These are phyloP conservation scores for Prunus mira DNA, from an alignment of 306 rosid genomes.

Conservation along the genomic window DNA sequence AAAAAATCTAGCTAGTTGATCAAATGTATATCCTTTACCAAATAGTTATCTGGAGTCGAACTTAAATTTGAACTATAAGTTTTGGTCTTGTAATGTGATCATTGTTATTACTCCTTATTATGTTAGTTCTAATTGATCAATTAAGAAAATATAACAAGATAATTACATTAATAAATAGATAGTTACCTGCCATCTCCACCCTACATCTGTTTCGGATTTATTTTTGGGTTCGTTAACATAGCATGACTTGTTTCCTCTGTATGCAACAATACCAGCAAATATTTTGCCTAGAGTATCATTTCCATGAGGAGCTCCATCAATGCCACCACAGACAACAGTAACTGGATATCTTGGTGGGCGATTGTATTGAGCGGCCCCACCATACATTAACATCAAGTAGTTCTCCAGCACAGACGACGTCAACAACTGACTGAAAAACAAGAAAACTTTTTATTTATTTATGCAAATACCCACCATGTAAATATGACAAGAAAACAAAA, in stretches of 20 bases:
- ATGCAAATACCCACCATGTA: background rate
- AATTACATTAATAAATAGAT: background rate
- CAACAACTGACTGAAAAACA: conserved; percentile 38
- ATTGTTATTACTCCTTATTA: background rate
- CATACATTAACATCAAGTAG: conserved; percentile 20
- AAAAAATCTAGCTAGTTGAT: background rate
- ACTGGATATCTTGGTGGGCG: conserved; percentile 57
- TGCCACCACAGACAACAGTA: conserved; percentile 46
- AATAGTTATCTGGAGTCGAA: too few relatives aligned
- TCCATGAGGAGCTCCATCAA: conserved; percentile 42
- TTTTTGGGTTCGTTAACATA: conserved; percentile 32
- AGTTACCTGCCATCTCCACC: conserved; percentile 88
- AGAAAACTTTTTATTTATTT: too few relatives aligned
- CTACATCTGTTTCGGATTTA: conserved; percentile 33
- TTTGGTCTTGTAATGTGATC: background rate
- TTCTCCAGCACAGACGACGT: conserved; percentile 31
- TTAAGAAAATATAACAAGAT: background rate
- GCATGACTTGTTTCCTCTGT: conserved; percentile 41
- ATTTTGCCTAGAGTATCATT: conserved; percentile 40
- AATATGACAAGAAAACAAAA: background rate
- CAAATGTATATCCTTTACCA: background rate
- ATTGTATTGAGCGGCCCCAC: conserved; percentile 54
- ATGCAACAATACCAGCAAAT: conserved; percentile 60
- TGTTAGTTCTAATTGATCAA: background rate
- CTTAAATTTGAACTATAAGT: too few relatives aligned